Evolutionary conservation across 2,329 filamentous ascomycete genomes (phyloP).

Genomic region (Aspergillus sp.): DNA sequence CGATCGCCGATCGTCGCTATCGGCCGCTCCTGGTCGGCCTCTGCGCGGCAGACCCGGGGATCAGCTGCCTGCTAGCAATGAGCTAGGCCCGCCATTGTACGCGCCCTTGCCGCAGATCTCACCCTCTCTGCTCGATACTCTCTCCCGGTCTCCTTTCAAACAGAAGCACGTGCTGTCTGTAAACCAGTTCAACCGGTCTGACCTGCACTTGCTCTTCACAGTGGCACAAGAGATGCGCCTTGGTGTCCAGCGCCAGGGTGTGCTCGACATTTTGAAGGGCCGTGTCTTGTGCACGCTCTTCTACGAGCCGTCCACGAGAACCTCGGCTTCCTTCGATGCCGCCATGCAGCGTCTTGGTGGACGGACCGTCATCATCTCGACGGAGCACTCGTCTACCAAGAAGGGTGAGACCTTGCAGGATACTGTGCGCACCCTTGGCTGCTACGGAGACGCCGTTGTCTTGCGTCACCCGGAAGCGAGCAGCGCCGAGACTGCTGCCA

Average conservation of each 20-base stretch:
- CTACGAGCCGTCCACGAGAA: slow-evolving; percentile 94
- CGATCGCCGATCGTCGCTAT: slow-evolving; percentile 31
- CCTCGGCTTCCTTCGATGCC: slow-evolving; percentile 90
- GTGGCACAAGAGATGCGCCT: slow-evolving; percentile 97
- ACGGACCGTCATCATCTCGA: slow-evolving; percentile 71
- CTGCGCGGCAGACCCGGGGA: slow-evolving; percentile 20
- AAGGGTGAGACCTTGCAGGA: slow-evolving; percentile 94
- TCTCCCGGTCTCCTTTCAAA: slow-evolving; percentile 79
- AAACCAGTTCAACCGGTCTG: slow-evolving; percentile 75
- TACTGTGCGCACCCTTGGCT: slow-evolving; percentile 84
- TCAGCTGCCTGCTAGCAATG: slow-evolving; percentile 16
- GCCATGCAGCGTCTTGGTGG: slow-evolving; percentile 98
- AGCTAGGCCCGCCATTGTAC: slow-evolving; percentile 35
- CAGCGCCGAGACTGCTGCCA: slow-evolving; percentile 72
- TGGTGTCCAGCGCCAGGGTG: slow-evolving; percentile 84
- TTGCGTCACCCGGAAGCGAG: slow-evolving; percentile 81
- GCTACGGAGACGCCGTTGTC: slow-evolving; percentile 93
- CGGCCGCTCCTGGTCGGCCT: slow-evolving; percentile 30
- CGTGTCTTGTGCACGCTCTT: slow-evolving; percentile 87
- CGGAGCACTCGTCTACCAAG: slow-evolving; percentile 75
- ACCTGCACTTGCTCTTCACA: slow-evolving; percentile 89
- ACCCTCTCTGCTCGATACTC: slow-evolving; percentile 57
- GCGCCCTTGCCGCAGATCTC: slow-evolving; percentile 46
- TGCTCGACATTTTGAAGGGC: slow-evolving; percentile 77
- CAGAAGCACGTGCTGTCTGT: slow-evolving; percentile 86